phyloP scores from a whole-genome alignment of 495 filamentous ascomycete genomes.

The Penicillium longicatenatum region DNA sequence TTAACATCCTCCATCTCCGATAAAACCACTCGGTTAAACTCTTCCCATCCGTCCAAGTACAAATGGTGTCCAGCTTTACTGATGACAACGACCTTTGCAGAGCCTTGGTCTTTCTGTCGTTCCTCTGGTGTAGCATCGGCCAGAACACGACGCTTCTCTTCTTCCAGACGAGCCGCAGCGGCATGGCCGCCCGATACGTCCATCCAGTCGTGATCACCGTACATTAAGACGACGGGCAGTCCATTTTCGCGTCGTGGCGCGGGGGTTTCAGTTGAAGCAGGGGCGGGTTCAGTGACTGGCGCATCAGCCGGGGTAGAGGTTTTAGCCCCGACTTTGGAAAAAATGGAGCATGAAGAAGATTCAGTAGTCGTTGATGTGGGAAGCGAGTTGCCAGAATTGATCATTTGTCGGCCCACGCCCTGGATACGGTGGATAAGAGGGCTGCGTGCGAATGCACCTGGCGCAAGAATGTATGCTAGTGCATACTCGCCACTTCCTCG shows the following conservation, averaged over 20 bases:
- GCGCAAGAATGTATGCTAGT: slow-evolving; percentile 87
- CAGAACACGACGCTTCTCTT: slow-evolving; percentile 61
- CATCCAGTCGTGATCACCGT: slow-evolving; percentile 99
- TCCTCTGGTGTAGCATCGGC: slow-evolving; percentile 65
- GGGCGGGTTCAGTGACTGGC: not conserved
- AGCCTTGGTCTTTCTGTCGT: slow-evolving; percentile 69
- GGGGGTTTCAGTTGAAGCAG: slow-evolving; percentile 14
- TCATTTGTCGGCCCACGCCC: slow-evolving; percentile 73
- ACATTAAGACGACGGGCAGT: slow-evolving; percentile 86
- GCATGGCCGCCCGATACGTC: slow-evolving; percentile 84
- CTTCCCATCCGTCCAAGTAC: slow-evolving; percentile 85
- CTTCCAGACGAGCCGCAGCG: slow-evolving; percentile 75
- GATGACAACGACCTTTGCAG: slow-evolving; percentile 83
- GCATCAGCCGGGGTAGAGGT: slow-evolving; percentile 16
- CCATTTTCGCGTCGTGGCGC: slow-evolving; percentile 63
- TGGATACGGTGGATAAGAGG: slow-evolving; percentile 86
- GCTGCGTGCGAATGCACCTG: slow-evolving; percentile 86
- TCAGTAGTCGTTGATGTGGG: slow-evolving; percentile 9
- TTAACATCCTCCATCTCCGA: slow-evolving; percentile 79
- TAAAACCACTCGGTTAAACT: slow-evolving; percentile 79
- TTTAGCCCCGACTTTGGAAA: slow-evolving; percentile 11
- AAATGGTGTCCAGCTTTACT: slow-evolving; percentile 86
- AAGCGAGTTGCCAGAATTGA: slow-evolving; percentile 28
- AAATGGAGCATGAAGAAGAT: slow-evolving; percentile 18
- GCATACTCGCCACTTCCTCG: slow-evolving; percentile 94